These are phyloP conservation scores for Ceratocystis ficicola DNA, from an alignment of 2,329 filamentous ascomycete species.

Conservation along the genomic window DNA sequence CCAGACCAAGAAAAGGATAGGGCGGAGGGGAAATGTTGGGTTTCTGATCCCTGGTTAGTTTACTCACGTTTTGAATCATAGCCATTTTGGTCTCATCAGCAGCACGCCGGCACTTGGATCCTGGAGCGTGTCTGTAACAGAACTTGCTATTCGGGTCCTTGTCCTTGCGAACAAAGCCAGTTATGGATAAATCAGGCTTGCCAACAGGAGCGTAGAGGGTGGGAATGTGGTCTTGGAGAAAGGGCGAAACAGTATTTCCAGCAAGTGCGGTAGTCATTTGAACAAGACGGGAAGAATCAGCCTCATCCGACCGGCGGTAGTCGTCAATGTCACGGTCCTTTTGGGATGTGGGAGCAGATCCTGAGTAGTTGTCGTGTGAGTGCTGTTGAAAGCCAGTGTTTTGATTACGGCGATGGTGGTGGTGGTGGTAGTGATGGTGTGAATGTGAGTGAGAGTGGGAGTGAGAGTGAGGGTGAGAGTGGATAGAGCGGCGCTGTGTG, in stretches of 20 bases:
- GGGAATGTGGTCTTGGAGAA: constrained; percentile 82
- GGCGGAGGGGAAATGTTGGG: not conserved
- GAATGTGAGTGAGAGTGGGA: not conserved
- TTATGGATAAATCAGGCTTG: constrained; percentile 33
- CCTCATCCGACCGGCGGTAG: constrained; percentile 17
- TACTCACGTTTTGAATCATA: constrained; percentile 68
- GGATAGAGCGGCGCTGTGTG: too few relatives aligned
- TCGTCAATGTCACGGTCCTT: constrained; percentile 13
- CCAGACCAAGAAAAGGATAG: not conserved
- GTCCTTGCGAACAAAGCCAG: constrained; percentile 28
- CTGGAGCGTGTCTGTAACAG: constrained; percentile 89
- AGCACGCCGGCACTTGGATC: constrained; percentile 83
- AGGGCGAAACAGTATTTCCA: constrained; percentile 70
- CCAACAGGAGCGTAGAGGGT: constrained; percentile 73
- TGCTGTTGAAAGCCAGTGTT: not conserved
- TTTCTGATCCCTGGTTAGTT: not conserved
- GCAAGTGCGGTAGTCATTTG: constrained; percentile 55
- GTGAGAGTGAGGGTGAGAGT: not conserved
- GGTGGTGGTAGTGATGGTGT: not conserved
- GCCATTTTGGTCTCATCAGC: constrained; percentile 96
- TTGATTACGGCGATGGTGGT: not conserved
- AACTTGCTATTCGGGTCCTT: constrained; percentile 69
- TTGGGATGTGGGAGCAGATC: not conserved
- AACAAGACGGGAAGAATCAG: constrained; percentile 33
- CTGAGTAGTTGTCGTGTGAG: constrained; percentile 3